phyloP scores from a whole-genome alignment of 495 filamentous ascomycete species.

The Penicillium soppii region DNA sequence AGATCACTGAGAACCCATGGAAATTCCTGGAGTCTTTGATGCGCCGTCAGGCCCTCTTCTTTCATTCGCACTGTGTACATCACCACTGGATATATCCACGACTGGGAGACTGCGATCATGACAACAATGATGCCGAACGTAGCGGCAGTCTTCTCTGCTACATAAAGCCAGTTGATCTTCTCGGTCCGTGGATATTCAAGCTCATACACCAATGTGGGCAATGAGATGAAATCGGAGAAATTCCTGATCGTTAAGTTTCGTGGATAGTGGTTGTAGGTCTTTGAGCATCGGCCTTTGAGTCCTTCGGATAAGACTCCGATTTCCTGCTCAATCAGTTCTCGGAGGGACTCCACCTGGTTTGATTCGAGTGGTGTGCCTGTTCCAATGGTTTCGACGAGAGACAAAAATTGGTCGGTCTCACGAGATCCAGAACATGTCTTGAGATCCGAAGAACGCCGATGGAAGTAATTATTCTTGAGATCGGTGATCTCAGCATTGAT shows the following conservation, averaged over 20 bases:
- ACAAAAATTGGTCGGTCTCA: conserved; percentile 45
- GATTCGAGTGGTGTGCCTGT: conserved; percentile 54
- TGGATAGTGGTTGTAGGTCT: conserved; percentile 52
- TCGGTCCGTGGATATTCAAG: conserved; percentile 72
- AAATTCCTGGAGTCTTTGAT: conserved; percentile 60
- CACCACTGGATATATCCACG: conserved; percentile 64
- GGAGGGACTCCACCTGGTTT: conserved; percentile 59
- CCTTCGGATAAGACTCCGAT: conserved; percentile 61
- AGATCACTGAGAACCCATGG: conserved; percentile 69
- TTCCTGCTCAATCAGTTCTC: conserved; percentile 59
- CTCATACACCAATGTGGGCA: conserved; percentile 76
- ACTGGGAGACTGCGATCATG: conserved; percentile 49
- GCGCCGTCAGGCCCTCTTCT: conserved; percentile 55
- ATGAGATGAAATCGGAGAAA: conserved; percentile 67
- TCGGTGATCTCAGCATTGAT: conserved; percentile 5
- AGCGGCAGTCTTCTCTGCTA: conserved; percentile 64
- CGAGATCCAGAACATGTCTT: conserved; percentile 4
- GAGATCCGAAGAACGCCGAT: conserved; percentile 1
- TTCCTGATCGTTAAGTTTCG: conserved; percentile 64
- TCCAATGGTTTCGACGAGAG: conserved; percentile 54
- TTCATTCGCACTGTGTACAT: conserved; percentile 64
- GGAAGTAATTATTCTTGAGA: conserved; percentile 1
- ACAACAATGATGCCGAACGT: conserved; percentile 58
- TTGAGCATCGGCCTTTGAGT: conserved; percentile 54
- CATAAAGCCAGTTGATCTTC: conserved; percentile 67